Evolutionary conservation across 345 rosid species (phyloP).

Genomic region (Cardiospermum halicacabum): DNA sequence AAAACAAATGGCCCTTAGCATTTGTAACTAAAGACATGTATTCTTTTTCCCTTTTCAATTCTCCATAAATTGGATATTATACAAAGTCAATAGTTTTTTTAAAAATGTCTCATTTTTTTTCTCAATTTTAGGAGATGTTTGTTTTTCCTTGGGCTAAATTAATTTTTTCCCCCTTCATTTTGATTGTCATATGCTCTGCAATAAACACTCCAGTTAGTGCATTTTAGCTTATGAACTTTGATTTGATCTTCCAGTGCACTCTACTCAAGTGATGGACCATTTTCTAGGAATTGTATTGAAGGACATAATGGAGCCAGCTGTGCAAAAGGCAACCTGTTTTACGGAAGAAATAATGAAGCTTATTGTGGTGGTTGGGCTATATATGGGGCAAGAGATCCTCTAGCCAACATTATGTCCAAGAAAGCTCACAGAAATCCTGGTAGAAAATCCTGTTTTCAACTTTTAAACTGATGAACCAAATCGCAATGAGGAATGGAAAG

Average conservation of each 20-base stretch:
- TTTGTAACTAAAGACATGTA: not conserved
- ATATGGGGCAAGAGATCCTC: constrained; percentile 15
- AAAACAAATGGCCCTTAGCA: too few relatives aligned
- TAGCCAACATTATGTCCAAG: constrained; percentile 25
- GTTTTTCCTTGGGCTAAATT: not conserved
- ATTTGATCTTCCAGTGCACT: constrained; percentile 90
- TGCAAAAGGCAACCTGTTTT: constrained; percentile 16
- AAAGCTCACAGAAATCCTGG: constrained; percentile 23
- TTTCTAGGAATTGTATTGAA: constrained; percentile 22
- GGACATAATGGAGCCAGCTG: constrained; percentile 24
- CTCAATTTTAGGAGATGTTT: not conserved
- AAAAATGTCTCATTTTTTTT: not conserved
- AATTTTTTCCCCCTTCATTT: not conserved
- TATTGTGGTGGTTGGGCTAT: constrained; percentile 13
- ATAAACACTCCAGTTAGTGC: not conserved
- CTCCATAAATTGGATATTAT: not conserved
- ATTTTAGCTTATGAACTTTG: constrained; percentile 69
- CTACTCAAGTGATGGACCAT: constrained; percentile 75
- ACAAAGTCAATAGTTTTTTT: too few relatives aligned
- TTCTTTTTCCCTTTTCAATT: not conserved
- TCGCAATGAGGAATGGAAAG: constrained; percentile 46
- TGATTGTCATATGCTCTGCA: not conserved
- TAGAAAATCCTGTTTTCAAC: constrained; percentile 45
- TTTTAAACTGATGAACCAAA: constrained; percentile 46
- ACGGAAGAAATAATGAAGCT: constrained; percentile 20